phyloP scores from a whole-genome alignment of 1,284 basidiomycete species.

The Xerocomus amazonicus region DNA sequence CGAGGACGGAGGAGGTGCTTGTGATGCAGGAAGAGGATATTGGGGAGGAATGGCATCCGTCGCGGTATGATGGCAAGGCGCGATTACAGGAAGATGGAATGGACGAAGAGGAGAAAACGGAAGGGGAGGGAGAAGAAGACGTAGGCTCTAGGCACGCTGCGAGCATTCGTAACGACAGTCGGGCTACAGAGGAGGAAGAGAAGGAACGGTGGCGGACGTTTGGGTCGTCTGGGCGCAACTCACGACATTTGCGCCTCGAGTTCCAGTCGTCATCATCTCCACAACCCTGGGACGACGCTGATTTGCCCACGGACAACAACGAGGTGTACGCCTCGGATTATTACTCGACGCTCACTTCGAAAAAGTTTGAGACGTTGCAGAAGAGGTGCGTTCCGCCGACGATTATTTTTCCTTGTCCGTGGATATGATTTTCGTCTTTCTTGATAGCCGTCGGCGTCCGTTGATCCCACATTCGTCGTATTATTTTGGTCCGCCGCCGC shows the following conservation, averaged over 20 bases:
- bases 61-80: constrained; percentile 11
- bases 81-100: constrained; percentile 7
- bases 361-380: constrained; percentile 25
- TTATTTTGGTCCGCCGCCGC: constrained; percentile 75
- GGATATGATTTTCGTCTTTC: not conserved
- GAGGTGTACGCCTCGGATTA: constrained; percentile 31
- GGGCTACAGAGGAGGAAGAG: constrained; percentile 19
- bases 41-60: constrained; percentile 29
- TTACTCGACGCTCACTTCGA: constrained; percentile 38
- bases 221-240: constrained; percentile 16
- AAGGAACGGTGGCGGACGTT: constrained; percentile 16
- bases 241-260: constrained; percentile 30
- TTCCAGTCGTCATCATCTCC: constrained; percentile 45
- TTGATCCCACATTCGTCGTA: constrained; percentile 73
- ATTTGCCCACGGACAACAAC: constrained; percentile 43
- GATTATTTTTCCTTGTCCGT: not conserved
- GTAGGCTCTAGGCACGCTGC: constrained; percentile 9
- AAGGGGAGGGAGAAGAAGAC: constrained; percentile 11
- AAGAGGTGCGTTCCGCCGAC: constrained; percentile 23
- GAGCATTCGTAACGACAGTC: constrained; percentile 12
- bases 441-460: constrained; percentile 40
- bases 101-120: not conserved
- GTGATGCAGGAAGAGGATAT: constrained; percentile 30
- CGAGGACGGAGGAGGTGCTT: constrained; percentile 16
- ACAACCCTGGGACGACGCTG: constrained; percentile 58